Base-by-base conservation (phyloP, 2,329 filamentous ascomycete genomes). In the Lithohypha guttulata region DNA sequence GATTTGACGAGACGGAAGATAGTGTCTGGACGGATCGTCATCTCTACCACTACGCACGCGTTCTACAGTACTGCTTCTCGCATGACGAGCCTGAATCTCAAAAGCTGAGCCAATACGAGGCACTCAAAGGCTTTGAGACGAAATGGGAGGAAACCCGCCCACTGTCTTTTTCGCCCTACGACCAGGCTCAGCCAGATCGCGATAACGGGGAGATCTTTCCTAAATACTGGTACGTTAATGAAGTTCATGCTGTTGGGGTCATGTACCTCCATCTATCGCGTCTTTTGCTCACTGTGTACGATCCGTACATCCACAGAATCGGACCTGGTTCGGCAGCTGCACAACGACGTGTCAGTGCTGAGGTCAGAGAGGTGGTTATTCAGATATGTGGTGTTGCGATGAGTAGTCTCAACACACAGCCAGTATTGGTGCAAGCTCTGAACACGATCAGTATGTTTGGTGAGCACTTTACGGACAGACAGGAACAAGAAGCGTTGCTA, bases 21-120 rank as follows among this genome's bases (percentile, higher is more conserved):
- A 46, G 45, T 14, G 33, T 49, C 11, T 50, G 48, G 48, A 42
- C 74, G 2, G 77, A 79, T 52, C 65, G 74, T 11, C 71, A 75
- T 11, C 66, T 80, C 0, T 66, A 75, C 2, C 70, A 76, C 48
- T 75, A 74, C 39, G 74, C 74, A n/a, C 73, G 78, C 44, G 71
- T 79, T 1, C 57, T 80, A 11, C 73, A 77, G 44, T 77, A 70
- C 49, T 80, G 76, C 52, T 79, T 78, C 14, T 23, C 39, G 3
- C n/a, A 38, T 6, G 14, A 29, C 13, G 33, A 31, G 10, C 25
- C 13, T 19, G 42, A 36, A 4, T 28, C 35, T 29, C 34, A 39
- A 6, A 41, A 42, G 14, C 36, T 42, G 13, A 42, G 46, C 30
- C 34, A 40, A 18, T 51, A 44, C 44, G 46, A 39, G 20, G 48